Base-by-base conservation (phyloP, 805 yeast species). In the Cyberlindnera lachancei region DNA sequence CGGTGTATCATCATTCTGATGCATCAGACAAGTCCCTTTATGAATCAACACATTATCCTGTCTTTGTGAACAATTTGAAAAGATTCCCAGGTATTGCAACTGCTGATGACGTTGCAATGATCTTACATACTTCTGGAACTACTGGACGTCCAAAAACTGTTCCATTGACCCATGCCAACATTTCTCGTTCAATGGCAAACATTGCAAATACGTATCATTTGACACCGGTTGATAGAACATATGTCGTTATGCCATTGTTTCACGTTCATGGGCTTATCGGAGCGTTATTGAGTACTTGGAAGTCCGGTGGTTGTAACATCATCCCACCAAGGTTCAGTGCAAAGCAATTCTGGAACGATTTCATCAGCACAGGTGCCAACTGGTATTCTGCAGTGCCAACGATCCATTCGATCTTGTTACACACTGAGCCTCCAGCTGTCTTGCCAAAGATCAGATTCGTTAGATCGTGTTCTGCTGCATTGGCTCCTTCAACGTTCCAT, bases 301-400 rank as follows among this genome's bases (percentile, higher is more conserved):
- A 70, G 16, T 61, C 78, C 1, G 77, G 75, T 14, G 84, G 84
- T 17, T 53, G 74, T 0, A 75, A 64, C 2, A 67, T 79, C n/a
- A 60, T 79, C 15, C 83, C 87, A n/a, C 48, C 64, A 13, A 63
- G 56, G 48, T 79, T 79, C 54, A 68, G 79, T 18, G 85, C 87
- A 3, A 54, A 60, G 19, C 53, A 48, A 12, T 79, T 79, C 55
- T 79, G 85, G 82, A 36, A 52, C 8, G 75, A 79, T 34, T 79
- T 73, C 45, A 55, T 58, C 33, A 42, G 45, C 7, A 61, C 65
- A 50, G 45, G 56, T 6, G 79, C 81, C 32, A 75, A 60, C 36
- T 79, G 88, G 88, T 79, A 77, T 53, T 73, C 83, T 33, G 82
- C 84, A 8, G 88, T 79, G 5, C 87, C 88, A 28, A 79, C 88